Evolutionary conservation across 2,329 filamentous ascomycete species (phyloP).

Genomic region (Ceratocystis harringtonii): DNA sequence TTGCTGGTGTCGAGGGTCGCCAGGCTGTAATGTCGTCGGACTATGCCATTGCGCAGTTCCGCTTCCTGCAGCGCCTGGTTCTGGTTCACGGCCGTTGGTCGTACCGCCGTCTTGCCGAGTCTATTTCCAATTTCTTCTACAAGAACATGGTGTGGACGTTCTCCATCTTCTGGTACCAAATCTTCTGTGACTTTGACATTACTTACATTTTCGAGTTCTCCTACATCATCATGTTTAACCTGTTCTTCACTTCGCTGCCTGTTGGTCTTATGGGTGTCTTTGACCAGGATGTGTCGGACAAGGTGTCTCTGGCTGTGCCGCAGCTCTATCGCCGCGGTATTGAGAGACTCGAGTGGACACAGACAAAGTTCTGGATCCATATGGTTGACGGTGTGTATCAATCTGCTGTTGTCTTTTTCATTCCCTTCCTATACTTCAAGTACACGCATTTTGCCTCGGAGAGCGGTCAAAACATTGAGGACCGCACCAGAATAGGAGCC

Average conservation of each 20-base stretch:
- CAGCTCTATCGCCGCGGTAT: slow-evolving; percentile 93
- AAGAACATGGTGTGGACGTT: slow-evolving; percentile 99
- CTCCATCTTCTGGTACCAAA: slow-evolving; percentile 92
- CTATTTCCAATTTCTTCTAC: slow-evolving; percentile 98
- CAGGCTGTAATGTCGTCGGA: slow-evolving; percentile 94
- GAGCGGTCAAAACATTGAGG: slow-evolving; percentile 62
- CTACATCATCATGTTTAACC: slow-evolving; percentile 91
- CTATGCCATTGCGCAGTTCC: slow-evolving; percentile 88
- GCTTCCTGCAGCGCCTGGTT: slow-evolving; percentile 69
- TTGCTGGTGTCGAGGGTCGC: slow-evolving; percentile 80
- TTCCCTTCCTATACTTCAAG: slow-evolving; percentile 65
- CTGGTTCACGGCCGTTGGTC: slow-evolving; percentile 91
- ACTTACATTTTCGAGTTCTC: slow-evolving; percentile 96
- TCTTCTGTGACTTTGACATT: slow-evolving; percentile 90
- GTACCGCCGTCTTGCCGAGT: slow-evolving; percentile 85
- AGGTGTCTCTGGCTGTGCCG: slow-evolving; percentile 82
- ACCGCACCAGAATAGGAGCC: slow-evolving; percentile 70
- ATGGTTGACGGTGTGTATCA: slow-evolving; percentile 94
- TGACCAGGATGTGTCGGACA: slow-evolving; percentile 92
- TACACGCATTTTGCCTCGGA: slow-evolving; percentile 49
- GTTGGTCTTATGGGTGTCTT: slow-evolving; percentile 93
- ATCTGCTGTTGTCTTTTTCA: slow-evolving; percentile 83
- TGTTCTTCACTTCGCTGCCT: slow-evolving; percentile 89
- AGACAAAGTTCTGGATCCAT: slow-evolving; percentile 91
- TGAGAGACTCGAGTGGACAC: slow-evolving; percentile 91